Percentiles rank a stretch among this genome's conserved stretches.
These are phyloP conservation scores for Pseudogymnoascus sp. DNA, from an alignment of 2,329 filamentous ascomycete species.

Conservation along the genomic window DNA sequence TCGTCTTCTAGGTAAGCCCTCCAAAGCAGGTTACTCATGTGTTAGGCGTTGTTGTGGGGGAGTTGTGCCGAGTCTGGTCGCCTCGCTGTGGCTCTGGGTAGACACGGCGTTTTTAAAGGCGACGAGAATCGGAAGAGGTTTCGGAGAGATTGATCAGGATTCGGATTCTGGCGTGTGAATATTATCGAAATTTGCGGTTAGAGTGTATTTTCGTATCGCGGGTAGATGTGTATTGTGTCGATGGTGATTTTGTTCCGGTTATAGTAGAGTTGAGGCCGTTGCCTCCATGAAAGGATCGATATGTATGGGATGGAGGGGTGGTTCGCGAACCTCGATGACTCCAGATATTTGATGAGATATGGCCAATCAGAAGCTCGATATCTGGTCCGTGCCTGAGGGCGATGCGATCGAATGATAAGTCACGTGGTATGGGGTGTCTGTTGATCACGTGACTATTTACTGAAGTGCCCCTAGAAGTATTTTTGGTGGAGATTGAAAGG, in stretches of 20 bases:
- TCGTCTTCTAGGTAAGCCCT: constrained; percentile 96
- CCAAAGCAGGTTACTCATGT: constrained; percentile 97
- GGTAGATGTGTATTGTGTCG: not conserved
- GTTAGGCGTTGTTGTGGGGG: constrained; percentile 35
- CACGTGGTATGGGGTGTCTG: not conserved
- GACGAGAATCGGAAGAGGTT: constrained; percentile 34
- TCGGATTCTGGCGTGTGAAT: constrained; percentile 30
- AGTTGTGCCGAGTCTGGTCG: constrained; percentile 37
- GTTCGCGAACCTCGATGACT: constrained; percentile 8
- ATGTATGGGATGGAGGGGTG: constrained; percentile 2
- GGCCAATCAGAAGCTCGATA: not conserved
- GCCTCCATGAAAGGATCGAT: not conserved
- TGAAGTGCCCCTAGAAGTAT: not conserved
- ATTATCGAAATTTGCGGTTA: not conserved
- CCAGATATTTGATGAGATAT: not conserved
- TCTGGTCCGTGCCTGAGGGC: not conserved
- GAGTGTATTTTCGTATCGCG: not conserved
- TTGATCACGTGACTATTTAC: not conserved
- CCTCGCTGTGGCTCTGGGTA: constrained; percentile 84
- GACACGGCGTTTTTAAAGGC: constrained; percentile 93
- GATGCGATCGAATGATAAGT: not conserved
- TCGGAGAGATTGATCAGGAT: constrained; percentile 34
- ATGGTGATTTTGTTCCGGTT: not conserved
- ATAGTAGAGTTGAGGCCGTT: not conserved
- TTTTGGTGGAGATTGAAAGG: not conserved